Percentiles rank a stretch among this genome's conserved stretches.
These are phyloP conservation scores for Incumbomyces lentus DNA, from an alignment of 2,329 filamentous ascomycete genomes.

Conservation along the genomic window DNA sequence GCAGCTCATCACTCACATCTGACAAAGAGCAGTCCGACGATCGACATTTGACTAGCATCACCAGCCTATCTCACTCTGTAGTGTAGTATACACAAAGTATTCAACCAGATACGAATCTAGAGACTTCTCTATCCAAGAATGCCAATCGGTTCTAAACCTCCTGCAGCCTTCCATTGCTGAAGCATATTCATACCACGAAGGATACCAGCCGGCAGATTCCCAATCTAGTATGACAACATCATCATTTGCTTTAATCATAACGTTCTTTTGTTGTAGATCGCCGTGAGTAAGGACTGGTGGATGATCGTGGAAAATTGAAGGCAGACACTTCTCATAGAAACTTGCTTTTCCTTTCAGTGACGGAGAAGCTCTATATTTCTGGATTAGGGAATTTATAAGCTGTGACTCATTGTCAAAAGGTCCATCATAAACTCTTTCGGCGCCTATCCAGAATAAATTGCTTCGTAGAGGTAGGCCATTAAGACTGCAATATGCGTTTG, in stretches of 20 bases:
- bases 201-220: conserved; percentile 32
- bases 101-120: conserved; percentile 25
- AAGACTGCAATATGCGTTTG: conserved; percentile 23
- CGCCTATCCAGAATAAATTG: conserved; percentile 22
- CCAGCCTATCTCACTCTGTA: conserved; percentile 21
- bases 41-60: not conserved
- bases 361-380: conserved; percentile 21
- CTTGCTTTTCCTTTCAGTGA: conserved; percentile 17
- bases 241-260: conserved; percentile 22
- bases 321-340: conserved; percentile 22
- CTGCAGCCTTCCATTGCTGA: conserved; percentile 26
- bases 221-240: conserved; percentile 31
- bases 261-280: conserved; percentile 26
- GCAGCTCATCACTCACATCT: too few species aligned
- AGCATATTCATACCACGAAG: conserved; percentile 33
- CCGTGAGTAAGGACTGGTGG: conserved; percentile 26
- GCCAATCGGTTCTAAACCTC: conserved; percentile 28
- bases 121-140: conserved; percentile 23
- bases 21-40: too few species aligned
- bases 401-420: conserved; percentile 23
- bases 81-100: conserved; percentile 24
- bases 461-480: conserved; percentile 19
- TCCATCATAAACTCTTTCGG: conserved; percentile 21
- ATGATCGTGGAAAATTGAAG: conserved; percentile 19
- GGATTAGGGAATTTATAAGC: conserved; percentile 22